Evolutionary conservation across 208 protist species (phyloP).

Genomic region (Trypanosoma platydactyli): DNA sequence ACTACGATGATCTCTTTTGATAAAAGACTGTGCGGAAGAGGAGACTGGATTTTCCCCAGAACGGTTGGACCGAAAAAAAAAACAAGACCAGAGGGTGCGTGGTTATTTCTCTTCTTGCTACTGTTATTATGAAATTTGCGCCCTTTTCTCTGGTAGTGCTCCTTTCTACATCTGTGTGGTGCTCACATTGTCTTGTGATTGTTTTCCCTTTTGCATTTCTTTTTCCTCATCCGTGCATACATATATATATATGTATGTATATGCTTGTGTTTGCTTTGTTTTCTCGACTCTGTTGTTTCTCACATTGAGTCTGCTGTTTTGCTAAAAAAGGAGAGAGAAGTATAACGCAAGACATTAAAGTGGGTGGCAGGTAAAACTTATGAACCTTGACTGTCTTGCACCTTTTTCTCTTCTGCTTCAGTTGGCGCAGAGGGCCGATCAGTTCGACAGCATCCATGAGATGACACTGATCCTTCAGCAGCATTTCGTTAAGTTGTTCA

Average conservation of each 20-base stretch:
- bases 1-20: conserved; percentile 92
- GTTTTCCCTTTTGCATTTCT: neutral
- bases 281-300: neutral
- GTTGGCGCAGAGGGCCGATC: conserved; percentile 44
- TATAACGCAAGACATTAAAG: neutral
- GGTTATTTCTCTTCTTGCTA: conserved; percentile 4
- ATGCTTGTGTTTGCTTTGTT: neutral
- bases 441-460: conserved; percentile 40
- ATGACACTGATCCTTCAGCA: conserved; percentile 66
- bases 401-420: conserved; percentile 16
- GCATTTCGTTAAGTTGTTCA: conserved; percentile 64
- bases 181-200: neutral
- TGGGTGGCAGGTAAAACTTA: neutral
- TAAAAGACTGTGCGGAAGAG: neutral
- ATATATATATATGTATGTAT: neutral
- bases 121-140: neutral
- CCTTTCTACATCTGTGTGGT: neutral
- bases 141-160: neutral
- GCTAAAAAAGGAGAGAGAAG: neutral
- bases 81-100: neutral
- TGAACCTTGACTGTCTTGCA: neutral
- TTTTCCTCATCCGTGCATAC: neutral
- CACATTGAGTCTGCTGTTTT: neutral
- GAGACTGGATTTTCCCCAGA: too few relatives aligned
- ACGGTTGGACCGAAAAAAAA: conserved; percentile 3